Percentiles rank a stretch among this genome's conserved stretches.
phyloP scores from a whole-genome alignment of 1,139 yeast genomes.

The Suhomyces panamericanus region DNA sequence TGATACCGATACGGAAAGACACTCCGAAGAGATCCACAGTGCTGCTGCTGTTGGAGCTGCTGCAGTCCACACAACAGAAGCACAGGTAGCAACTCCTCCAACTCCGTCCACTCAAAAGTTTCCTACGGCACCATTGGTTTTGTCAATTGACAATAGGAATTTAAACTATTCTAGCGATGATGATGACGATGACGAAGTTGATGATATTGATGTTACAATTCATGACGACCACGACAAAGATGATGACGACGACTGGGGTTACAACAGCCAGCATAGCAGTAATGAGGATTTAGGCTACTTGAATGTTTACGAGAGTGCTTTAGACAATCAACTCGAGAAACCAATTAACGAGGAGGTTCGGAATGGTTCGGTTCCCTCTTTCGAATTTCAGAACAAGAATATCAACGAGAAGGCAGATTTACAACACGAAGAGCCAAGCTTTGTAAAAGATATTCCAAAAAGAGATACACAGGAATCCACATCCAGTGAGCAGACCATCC shows the following conservation, averaged over 20 bases:
- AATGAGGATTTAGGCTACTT: slow-evolving; percentile 14
- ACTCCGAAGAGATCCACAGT: neutral
- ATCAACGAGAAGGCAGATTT: too few relatives aligned
- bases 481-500: slow-evolving; percentile 1
- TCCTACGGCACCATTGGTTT: slow-evolving; percentile 23
- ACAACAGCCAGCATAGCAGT: slow-evolving; percentile 27
- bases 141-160: slow-evolving; percentile 26
- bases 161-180: slow-evolving; percentile 16
- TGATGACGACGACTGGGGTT: slow-evolving; percentile 31
- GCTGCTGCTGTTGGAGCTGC: too few relatives aligned
- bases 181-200: slow-evolving; percentile 25
- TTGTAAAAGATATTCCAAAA: neutral
- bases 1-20: slow-evolving; percentile 2
- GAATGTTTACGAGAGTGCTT: neutral
- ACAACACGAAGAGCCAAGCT: neutral
- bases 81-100: neutral
- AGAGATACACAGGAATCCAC: neutral
- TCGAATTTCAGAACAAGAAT: too few relatives aligned
- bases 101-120: neutral
- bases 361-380: neutral
- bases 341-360: too few relatives aligned
- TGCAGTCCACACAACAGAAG: neutral
- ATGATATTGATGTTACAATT: slow-evolving; percentile 16
- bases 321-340: neutral
- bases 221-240: slow-evolving; percentile 15